Percentiles rank a stretch among this genome's conserved stretches.
These are phyloP conservation scores for Fusarium pseudonygamai DNA, from an alignment of 2,329 filamentous ascomycete species.

Conservation along the genomic window DNA sequence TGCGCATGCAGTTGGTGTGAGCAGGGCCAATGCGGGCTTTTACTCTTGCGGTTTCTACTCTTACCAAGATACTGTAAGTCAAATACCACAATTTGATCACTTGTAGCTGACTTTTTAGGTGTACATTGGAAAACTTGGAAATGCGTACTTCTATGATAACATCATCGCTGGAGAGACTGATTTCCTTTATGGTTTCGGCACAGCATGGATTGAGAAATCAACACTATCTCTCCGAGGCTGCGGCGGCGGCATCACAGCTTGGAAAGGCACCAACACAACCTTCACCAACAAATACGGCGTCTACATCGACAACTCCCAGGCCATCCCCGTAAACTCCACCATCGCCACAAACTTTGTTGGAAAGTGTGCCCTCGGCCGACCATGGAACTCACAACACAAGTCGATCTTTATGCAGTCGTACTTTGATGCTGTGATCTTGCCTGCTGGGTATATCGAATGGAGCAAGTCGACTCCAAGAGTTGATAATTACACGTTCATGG, in stretches of 20 bases:
- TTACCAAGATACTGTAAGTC: constrained; percentile 71
- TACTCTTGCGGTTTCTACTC: constrained; percentile 73
- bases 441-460: constrained; percentile 60
- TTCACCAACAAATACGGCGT: constrained; percentile 73
- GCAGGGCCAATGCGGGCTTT: constrained; percentile 72
- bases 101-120: constrained; percentile 48
- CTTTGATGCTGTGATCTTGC: constrained; percentile 62
- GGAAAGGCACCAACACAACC: constrained; percentile 72
- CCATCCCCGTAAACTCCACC: constrained; percentile 63
- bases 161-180: constrained; percentile 73
- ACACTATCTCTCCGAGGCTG: constrained; percentile 66
- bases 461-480: neutral
- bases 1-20: constrained; percentile 67
- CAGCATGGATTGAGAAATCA: constrained; percentile 66
- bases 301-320: constrained; percentile 66
- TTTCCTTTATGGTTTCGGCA: constrained; percentile 75
- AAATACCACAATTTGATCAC: rapidly evolving
- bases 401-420: constrained; percentile 66
- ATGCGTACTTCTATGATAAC: constrained; percentile 69
- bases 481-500: constrained; percentile 63
- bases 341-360: constrained; percentile 50
- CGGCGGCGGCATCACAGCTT: constrained; percentile 73
- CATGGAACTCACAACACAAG: constrained; percentile 68
- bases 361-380: constrained; percentile 67
- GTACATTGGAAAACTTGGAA: constrained; percentile 73